A percentile compares a stretch with the other conserved stretches of the same genome.
phyloP scores from a whole-genome alignment of 345 rosid species.

The Melaleuca alternifolia region DNA sequence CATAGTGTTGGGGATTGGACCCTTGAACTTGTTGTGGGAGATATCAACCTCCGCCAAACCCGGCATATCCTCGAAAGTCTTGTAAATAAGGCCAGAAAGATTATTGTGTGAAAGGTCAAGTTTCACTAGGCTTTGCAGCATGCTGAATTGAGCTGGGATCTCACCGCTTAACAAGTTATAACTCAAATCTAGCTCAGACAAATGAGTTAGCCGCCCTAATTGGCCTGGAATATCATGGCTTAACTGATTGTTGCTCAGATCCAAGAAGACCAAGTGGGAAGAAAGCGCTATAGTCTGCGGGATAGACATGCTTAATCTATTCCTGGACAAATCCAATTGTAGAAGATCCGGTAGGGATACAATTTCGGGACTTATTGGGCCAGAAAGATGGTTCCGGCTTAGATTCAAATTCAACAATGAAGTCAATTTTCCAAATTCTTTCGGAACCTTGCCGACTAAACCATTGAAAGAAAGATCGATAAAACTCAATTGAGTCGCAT shows the following conservation, averaged over 20 bases:
- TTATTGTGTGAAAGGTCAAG: constrained; percentile 19
- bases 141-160: constrained; percentile 6
- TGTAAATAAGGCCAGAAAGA: constrained; percentile 14
- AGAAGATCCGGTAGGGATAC: neutral
- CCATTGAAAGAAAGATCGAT: neutral
- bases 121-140: neutral
- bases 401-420: neutral
- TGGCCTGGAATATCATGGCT: constrained; percentile 7
- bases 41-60: constrained; percentile 6
- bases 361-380: constrained; percentile 11
- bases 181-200: neutral
- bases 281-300: neutral
- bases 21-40: constrained; percentile 19
- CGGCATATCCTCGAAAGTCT: neutral
- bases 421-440: neutral
- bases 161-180: constrained; percentile 12
- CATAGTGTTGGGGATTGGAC: constrained; percentile 18
- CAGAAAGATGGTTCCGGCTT: neutral
- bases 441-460: neutral
- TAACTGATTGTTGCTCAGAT: constrained; percentile 23
- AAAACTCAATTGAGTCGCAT: neutral
- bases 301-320: constrained; percentile 1
- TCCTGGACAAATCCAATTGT: constrained; percentile 14
- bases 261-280: constrained; percentile 7
- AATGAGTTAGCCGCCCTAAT: neutral